These are phyloP conservation scores for Jacaranda copaia DNA, from an alignment of 257 asterid genomes.

Conservation along the genomic window DNA sequence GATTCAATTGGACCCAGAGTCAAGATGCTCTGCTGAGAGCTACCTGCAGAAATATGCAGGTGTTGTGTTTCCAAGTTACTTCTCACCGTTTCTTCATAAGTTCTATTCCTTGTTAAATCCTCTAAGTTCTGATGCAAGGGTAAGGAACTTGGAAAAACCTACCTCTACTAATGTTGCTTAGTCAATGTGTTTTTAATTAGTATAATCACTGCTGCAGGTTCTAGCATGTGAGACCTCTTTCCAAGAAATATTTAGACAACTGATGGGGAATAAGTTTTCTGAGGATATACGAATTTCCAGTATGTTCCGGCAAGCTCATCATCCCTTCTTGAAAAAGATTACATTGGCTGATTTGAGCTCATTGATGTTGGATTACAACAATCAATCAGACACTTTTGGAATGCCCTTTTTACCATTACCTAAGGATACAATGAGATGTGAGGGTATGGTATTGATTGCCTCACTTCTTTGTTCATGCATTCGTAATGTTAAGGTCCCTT, in stretches of 20 bases:
- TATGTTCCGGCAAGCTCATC: constrained; percentile 76
- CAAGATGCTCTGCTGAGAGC: constrained; percentile 89
- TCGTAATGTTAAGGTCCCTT: constrained; percentile 94
- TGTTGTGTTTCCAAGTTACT: constrained; percentile 91
- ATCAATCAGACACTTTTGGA: constrained; percentile 96
- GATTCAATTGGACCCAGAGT: constrained; percentile 95
- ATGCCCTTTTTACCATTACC: constrained; percentile 92
- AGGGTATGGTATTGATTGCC: constrained; percentile 99
- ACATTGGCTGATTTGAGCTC: constrained; percentile 73
- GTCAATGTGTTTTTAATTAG: constrained; percentile 32
- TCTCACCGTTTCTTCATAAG: constrained; percentile 93
- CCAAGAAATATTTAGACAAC: constrained; percentile 85
- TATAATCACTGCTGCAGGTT: constrained; percentile 65
- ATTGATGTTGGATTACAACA: constrained; percentile 68
- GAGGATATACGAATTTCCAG: constrained; percentile 55
- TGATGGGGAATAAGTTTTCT: constrained; percentile 66
- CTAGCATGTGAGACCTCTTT: constrained; percentile 90
- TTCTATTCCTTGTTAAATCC: constrained; percentile 94
- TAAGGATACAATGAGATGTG: constrained; percentile 86
- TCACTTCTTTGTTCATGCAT: constrained; percentile 96
- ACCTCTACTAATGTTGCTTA: constrained; percentile 25
- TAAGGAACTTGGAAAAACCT: constrained; percentile 45
- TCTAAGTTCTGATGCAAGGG: constrained; percentile 91
- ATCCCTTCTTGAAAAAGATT: constrained; percentile 84
- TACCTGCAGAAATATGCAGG: constrained; percentile 85